These are phyloP conservation scores for Ceratobasidium papillatum DNA, from an alignment of 1,284 basidiomycete species.

Conservation along the genomic window DNA sequence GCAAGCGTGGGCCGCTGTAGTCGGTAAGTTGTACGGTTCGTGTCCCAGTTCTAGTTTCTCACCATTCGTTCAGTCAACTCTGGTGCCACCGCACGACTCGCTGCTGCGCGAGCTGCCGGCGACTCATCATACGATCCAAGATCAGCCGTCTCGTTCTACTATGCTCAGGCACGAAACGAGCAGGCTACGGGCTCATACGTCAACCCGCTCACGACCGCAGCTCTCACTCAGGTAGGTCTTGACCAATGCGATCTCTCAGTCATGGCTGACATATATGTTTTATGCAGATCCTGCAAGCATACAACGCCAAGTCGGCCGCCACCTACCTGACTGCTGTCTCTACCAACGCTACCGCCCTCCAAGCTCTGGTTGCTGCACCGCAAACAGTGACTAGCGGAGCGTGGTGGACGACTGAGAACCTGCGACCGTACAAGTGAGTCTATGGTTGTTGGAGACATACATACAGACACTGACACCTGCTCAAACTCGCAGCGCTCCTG, in stretches of 20 bases:
- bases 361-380: slow-evolving; percentile 53
- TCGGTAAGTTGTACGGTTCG: slow-evolving; percentile 49
- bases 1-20: slow-evolving; percentile 52
- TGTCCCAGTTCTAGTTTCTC: not conserved
- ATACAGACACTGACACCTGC: not conserved
- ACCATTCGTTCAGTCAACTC: slow-evolving; percentile 49
- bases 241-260: slow-evolving; percentile 44
- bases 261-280: slow-evolving; percentile 47
- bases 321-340: slow-evolving; percentile 48
- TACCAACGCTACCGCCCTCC: slow-evolving; percentile 47
- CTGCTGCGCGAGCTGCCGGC: slow-evolving; percentile 50
- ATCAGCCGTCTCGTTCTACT: slow-evolving; percentile 52
- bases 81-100: slow-evolving; percentile 49
- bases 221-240: slow-evolving; percentile 5
- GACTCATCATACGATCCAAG: slow-evolving; percentile 51
- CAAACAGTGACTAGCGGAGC: slow-evolving; percentile 53
- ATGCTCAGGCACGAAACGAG: slow-evolving; percentile 45
- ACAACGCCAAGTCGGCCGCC: slow-evolving; percentile 38
- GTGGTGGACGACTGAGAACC: slow-evolving; percentile 51
- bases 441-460: too few relatives aligned
- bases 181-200: slow-evolving; percentile 38
- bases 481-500: slow-evolving; percentile 49
- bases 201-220: slow-evolving; percentile 35
- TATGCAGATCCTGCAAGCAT: slow-evolving; percentile 28
- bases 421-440: slow-evolving; percentile 54